Conservation (phyloP, 768 basidiomycete genomes). For the Dentipellis sp. region DNA sequence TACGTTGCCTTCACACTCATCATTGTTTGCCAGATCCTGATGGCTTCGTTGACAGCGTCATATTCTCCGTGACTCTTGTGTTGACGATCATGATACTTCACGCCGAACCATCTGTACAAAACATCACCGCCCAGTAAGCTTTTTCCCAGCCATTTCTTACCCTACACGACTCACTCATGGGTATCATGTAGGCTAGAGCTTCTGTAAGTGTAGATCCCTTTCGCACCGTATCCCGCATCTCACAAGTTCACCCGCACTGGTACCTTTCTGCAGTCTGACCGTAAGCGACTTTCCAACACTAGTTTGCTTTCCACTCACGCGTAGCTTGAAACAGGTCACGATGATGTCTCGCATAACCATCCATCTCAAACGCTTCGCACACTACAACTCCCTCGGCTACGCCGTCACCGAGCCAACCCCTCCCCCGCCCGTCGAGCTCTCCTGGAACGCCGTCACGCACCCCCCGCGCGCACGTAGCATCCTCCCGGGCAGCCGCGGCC, state of each 20-base stretch:
- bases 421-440: not conserved
- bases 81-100: conserved; percentile 29
- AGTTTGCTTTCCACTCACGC: not conserved
- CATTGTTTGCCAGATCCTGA: too few relatives aligned
- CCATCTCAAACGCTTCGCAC: conserved; percentile 25
- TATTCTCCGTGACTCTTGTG: conserved; percentile 28
- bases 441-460: not conserved
- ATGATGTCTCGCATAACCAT: conserved; percentile 69
- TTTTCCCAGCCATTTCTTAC: not conserved
- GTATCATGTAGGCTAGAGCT: not conserved
- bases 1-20: not conserved
- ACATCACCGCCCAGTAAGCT: conserved; percentile 29
- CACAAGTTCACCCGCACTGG: not conserved
- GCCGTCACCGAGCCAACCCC: not conserved
- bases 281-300: too few relatives aligned
- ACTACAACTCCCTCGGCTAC: not conserved
- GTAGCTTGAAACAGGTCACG: conserved; percentile 31
- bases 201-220: not conserved
- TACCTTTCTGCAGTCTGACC: not conserved
- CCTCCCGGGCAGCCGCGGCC: not conserved
- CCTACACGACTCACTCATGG: not conserved
- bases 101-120: conserved; percentile 23
- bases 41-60: conserved; percentile 19
- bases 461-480: not conserved
- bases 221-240: not conserved